Evolutionary conservation across 1,284 basidiomycete genomes (phyloP).

Genomic region (Rhodotorula sp.): DNA sequence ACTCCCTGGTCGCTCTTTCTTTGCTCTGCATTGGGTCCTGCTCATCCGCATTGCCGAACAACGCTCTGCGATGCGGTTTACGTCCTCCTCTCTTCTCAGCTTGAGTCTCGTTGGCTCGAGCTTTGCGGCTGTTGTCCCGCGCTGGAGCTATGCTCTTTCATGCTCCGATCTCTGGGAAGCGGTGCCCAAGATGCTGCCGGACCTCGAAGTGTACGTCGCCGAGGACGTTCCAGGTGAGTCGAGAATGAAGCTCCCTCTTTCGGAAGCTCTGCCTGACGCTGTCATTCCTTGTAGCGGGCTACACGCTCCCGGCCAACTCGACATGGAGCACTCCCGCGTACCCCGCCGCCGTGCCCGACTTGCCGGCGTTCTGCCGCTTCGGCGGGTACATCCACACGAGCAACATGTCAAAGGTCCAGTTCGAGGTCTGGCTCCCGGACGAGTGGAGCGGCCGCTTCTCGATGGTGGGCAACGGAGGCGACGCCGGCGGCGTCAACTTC

Average conservation of each 20-base stretch:
- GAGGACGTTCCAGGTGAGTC: neutral
- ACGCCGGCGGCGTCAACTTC: constrained; percentile 34
- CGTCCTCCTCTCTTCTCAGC: neutral
- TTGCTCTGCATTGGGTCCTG: too few species aligned
- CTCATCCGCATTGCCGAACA: too few species aligned
- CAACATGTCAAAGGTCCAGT: constrained; percentile 27
- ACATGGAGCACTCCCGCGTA: constrained; percentile 4
- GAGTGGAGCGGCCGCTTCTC: constrained; percentile 38
- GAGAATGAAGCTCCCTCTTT: neutral
- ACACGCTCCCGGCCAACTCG: constrained; percentile 6
- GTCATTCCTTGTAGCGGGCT: constrained; percentile 2
- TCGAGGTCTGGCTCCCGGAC: constrained; percentile 42
- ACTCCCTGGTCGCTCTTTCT: too few species aligned
- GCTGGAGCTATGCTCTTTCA: neutral
- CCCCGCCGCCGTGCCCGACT: constrained; percentile 23
- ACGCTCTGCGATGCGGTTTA: too few species aligned
- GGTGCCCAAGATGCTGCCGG: neutral
- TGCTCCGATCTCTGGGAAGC: neutral
- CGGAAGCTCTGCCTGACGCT: neutral
- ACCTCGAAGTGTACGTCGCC: neutral
- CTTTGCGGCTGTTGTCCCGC: neutral
- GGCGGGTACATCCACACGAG: constrained; percentile 36
- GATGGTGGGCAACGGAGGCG: constrained; percentile 42
- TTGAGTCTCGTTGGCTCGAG: neutral
- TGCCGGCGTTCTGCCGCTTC: constrained; percentile 36